Conservation (phyloP, 495 filamentous ascomycete genomes). For the Penicillium cataractarum region DNA sequence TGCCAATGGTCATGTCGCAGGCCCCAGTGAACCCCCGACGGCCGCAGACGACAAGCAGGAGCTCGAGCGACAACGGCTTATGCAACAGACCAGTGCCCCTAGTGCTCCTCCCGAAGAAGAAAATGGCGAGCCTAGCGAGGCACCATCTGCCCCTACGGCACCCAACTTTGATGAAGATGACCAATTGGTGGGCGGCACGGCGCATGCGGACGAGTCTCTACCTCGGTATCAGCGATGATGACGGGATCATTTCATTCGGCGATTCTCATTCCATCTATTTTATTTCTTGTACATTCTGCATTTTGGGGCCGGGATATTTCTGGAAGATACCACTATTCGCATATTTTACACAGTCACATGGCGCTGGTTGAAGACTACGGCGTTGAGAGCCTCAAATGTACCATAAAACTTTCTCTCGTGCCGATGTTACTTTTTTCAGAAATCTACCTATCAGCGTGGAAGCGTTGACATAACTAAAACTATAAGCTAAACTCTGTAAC, state of each 20-base stretch:
- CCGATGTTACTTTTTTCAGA: not conserved
- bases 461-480: not conserved
- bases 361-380: constrained; percentile 11
- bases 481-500: not conserved
- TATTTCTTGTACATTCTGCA: constrained; percentile 32
- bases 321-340: constrained; percentile 40
- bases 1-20: constrained; percentile 21
- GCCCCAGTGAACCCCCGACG: constrained; percentile 27
- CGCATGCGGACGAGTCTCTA: constrained; percentile 50
- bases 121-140: constrained; percentile 46
- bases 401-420: constrained; percentile 8
- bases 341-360: constrained; percentile 24
- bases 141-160: constrained; percentile 55
- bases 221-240: constrained; percentile 52
- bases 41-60: constrained; percentile 81
- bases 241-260: constrained; percentile 13
- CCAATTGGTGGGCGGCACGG: constrained; percentile 41
- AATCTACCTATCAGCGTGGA: not conserved
- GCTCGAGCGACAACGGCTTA: constrained; percentile 72
- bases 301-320: constrained; percentile 27
- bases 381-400: constrained; percentile 23
- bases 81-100: constrained; percentile 71
- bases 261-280: constrained; percentile 9
- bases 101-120: constrained; percentile 42
- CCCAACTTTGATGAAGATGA: constrained; percentile 68